Conservation (phyloP, 2,329 filamentous ascomycete species). For the Alternaria arbusti region DNA sequence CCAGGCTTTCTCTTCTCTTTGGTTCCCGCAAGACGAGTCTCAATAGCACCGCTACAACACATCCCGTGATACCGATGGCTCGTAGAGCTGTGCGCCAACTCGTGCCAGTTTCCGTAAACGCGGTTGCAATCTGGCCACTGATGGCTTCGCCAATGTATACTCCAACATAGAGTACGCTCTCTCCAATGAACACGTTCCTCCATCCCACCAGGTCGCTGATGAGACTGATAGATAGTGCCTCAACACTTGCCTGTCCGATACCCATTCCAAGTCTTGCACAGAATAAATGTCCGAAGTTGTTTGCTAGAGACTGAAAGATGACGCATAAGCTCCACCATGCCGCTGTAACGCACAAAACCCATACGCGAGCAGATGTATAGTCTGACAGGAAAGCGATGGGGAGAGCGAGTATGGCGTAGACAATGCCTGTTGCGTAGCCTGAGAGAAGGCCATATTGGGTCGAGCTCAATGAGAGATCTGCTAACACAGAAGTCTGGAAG, state of each 20-base stretch:
- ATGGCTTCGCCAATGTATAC: slow-evolving; percentile 1
- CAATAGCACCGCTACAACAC: neutral
- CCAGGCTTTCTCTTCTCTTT: neutral
- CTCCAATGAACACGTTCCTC: neutral
- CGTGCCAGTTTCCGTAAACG: neutral
- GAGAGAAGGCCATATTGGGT: slow-evolving; percentile 1
- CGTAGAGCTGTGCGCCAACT: neutral
- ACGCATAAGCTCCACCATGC: slow-evolving; percentile 1
- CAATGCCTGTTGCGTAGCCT: neutral
- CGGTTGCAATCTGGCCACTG: neutral
- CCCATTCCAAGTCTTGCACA: neutral
- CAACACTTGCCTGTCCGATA: neutral
- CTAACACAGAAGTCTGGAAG: neutral
- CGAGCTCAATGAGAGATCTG: neutral
- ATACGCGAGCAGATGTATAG: neutral
- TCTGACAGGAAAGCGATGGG: neutral
- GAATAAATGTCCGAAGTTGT: neutral
- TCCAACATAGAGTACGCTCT: neutral
- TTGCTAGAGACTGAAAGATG: neutral
- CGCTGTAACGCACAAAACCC: neutral
- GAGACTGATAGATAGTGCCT: neutral
- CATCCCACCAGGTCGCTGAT: neutral
- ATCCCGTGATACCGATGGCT: neutral
- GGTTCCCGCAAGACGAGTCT: neutral
- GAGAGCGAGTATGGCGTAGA: neutral